Evolutionary conservation across 495 filamentous ascomycete species (phyloP).

Genomic region (Lophium mytilinum): DNA sequence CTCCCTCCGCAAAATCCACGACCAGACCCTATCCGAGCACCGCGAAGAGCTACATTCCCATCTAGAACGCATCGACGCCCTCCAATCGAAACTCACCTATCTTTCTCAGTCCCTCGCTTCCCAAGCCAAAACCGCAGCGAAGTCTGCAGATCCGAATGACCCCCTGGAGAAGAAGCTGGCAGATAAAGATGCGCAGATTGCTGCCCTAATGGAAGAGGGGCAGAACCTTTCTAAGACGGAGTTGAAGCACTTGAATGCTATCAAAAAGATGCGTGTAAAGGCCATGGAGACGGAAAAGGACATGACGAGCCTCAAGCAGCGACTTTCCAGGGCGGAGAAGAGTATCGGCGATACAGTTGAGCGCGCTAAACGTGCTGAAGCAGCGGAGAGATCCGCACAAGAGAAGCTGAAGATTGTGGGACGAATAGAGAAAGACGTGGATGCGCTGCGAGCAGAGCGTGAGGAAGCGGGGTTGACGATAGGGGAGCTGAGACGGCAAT

Average conservation of each 20-base stretch:
- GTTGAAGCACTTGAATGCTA: slow-evolving; percentile 67
- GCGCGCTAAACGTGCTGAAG: slow-evolving; percentile 53
- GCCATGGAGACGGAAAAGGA: slow-evolving; percentile 56
- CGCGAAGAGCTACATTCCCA: slow-evolving; percentile 76
- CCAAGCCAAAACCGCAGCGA: slow-evolving; percentile 60
- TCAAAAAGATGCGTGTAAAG: slow-evolving; percentile 72
- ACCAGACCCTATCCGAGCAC: slow-evolving; percentile 52
- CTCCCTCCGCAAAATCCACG: slow-evolving; percentile 48
- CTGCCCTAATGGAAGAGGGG: slow-evolving; percentile 83
- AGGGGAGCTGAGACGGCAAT: slow-evolving; percentile 58
- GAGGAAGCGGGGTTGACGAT: slow-evolving; percentile 59
- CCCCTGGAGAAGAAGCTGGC: slow-evolving; percentile 65
- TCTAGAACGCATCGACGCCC: slow-evolving; percentile 83
- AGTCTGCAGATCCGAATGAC: slow-evolving; percentile 58
- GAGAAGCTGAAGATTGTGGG: slow-evolving; percentile 58
- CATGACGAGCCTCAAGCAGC: slow-evolving; percentile 48
- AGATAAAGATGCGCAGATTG: slow-evolving; percentile 85
- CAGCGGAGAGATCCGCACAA: slow-evolving; percentile 26
- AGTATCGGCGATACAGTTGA: slow-evolving; percentile 51
- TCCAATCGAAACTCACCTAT: slow-evolving; percentile 84
- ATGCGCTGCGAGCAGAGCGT: slow-evolving; percentile 54
- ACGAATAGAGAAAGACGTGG: slow-evolving; percentile 64
- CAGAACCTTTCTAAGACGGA: slow-evolving; percentile 81
- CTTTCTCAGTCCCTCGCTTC: slow-evolving; percentile 43
- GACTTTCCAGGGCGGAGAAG: slow-evolving; percentile 58